Percentiles rank a stretch among this genome's conserved stretches.
phyloP scores from a whole-genome alignment of 192 early-diverging fungal species.

The Mortierella claussenii region DNA sequence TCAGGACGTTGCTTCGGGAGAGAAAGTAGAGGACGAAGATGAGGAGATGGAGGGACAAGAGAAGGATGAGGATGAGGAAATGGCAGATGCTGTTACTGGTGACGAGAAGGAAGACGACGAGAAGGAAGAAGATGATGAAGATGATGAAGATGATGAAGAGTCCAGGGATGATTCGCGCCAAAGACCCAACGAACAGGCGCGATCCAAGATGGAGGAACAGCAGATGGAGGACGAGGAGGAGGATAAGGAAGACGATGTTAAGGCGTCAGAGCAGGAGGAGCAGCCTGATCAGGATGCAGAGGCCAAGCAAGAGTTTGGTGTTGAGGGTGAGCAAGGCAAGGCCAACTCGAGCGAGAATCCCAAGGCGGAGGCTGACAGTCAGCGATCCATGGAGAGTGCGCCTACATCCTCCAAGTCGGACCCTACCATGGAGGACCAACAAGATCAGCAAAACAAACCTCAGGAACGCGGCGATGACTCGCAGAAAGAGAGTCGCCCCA shows the following conservation, averaged over 20 bases:
- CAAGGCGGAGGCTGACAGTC: constrained; percentile 65
- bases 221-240: constrained; percentile 52
- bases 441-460: constrained; percentile 53
- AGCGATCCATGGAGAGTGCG: constrained; percentile 55
- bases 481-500: constrained; percentile 45
- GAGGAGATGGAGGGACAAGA: constrained; percentile 52
- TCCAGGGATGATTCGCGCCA: constrained; percentile 46
- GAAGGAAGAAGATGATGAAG: constrained; percentile 32
- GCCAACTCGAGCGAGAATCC: constrained; percentile 56
- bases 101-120: constrained; percentile 20
- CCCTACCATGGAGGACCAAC: constrained; percentile 56
- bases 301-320: constrained; percentile 72
- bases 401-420: constrained; percentile 47
- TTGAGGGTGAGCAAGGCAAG: constrained; percentile 73
- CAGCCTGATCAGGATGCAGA: constrained; percentile 58
- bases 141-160: constrained; percentile 42
- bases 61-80: constrained; percentile 24
- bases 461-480: constrained; percentile 51
- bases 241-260: constrained; percentile 59
- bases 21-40: constrained; percentile 45
- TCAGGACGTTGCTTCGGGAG: constrained; percentile 32
- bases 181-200: constrained; percentile 37
- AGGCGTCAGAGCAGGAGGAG: constrained; percentile 56
- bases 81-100: constrained; percentile 29
- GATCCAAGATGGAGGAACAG: constrained; percentile 32